phyloP scores from a whole-genome alignment of 2,329 filamentous ascomycete genomes.

The Cytospora piceae region DNA sequence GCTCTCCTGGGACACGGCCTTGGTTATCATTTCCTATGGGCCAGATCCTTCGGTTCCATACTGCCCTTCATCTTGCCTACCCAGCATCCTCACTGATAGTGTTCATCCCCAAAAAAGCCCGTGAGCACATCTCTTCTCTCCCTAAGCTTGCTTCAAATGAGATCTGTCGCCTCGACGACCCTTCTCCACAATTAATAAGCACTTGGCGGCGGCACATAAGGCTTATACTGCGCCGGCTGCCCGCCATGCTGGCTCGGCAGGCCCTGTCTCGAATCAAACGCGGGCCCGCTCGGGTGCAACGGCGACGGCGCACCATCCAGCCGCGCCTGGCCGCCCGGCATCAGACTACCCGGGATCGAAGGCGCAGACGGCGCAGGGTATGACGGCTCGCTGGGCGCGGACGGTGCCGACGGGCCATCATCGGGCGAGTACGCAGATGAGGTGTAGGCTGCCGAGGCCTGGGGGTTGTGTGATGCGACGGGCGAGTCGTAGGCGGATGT shows the following conservation, averaged over 20 bases:
- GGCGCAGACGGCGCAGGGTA: constrained; percentile 38
- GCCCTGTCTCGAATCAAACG: constrained; percentile 54
- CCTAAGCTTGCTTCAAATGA: not conserved
- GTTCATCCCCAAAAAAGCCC: not conserved
- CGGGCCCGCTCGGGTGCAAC: constrained; percentile 49
- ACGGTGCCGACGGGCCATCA: constrained; percentile 42
- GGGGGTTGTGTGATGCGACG: constrained; percentile 57
- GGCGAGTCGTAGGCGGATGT: constrained; percentile 79
- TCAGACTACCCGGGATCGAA: constrained; percentile 38
- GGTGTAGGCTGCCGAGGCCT: constrained; percentile 48
- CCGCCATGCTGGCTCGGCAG: constrained; percentile 50
- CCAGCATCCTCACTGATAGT: too few relatives aligned
- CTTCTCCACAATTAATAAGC: constrained; percentile 22
- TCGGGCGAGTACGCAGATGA: constrained; percentile 55
- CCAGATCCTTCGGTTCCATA: not conserved
- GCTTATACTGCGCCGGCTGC: constrained; percentile 59
- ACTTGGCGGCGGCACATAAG: constrained; percentile 56
- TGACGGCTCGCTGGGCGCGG: constrained; percentile 36
- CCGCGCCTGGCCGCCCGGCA: constrained; percentile 34
- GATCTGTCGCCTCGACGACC: too few relatives aligned
- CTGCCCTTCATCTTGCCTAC: not conserved
- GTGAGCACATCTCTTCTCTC: not conserved
- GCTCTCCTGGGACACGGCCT: not conserved
- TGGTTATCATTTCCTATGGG: not conserved
- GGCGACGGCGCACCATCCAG: constrained; percentile 42